Evolutionary conservation across 1,284 basidiomycete genomes (phyloP), one percentile per base, ranked within the genome.

Genomic region (Anthracocystis setariae): DNA sequence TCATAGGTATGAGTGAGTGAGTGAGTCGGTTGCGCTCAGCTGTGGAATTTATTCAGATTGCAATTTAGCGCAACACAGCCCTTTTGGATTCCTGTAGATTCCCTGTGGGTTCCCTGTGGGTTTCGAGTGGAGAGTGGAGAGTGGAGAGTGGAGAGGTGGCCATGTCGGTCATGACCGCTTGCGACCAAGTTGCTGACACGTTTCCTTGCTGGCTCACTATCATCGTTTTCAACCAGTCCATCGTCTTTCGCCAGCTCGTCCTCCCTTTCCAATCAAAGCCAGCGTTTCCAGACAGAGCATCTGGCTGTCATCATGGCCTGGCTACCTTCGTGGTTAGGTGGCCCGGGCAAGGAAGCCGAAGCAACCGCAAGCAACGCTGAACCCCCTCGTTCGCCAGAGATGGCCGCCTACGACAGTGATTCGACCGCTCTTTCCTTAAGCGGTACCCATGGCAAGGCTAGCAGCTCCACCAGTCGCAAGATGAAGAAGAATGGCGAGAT

Each of bases 311-410:
- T 43, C 10, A 63, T 63, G 61, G 53, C 46, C 37, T 56, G 53
- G 48, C 45, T 48, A 46, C 61, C 61, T 37, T 43, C 48, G 24
- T 63, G 61, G 61, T 23, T 52, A 33, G 48, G 44, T 21, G 48
- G 60, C 33, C 37, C 47, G 2, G 38, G 33, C 44, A 42, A 42
- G 20, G 32, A 29, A 43, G 44, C 38, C 48, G 44, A 29, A 47
- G 17, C 40, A 37, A 46, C 25, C 27, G 27, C 23, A 8, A 23
- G 42, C n/a, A 42, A 42, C 8, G 39, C 13, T 15, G 37, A 33
- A 37, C 21, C 13, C 0, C 27, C 29, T 29, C 29, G 29, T 37
- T 37, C n/a, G 35, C 35, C 12, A 17, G 37, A 35, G 5, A 42
- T 37, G 45, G 20, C 24, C 7, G 27, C 45, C 7, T 57, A 46